Evolutionary conservation across 169 alveolate species (phyloP).

Genomic region (Plasmodium vivax): DNA sequence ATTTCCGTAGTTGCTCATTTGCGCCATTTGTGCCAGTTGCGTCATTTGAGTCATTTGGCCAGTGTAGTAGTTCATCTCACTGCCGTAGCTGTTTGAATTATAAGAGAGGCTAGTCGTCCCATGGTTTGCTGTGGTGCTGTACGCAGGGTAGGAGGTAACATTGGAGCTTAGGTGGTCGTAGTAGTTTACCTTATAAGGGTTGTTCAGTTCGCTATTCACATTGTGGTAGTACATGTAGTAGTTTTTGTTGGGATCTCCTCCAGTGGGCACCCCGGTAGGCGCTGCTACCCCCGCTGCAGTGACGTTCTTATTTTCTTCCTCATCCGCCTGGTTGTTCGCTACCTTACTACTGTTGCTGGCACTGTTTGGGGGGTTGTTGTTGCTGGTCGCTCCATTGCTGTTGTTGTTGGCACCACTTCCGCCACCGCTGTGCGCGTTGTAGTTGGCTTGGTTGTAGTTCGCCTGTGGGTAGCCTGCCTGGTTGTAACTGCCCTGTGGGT

Average conservation of each 20-base stretch:
- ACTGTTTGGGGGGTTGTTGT: not conserved
- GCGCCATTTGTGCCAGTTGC: not conserved
- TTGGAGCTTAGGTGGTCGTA: constrained; percentile 44
- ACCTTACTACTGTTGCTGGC: not conserved
- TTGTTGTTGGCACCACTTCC: not conserved
- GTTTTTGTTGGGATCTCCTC: constrained; percentile 9
- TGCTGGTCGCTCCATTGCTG: not conserved
- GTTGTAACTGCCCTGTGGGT: not conserved
- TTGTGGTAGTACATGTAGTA: constrained; percentile 3
- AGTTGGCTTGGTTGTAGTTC: not conserved
- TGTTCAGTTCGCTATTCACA: constrained; percentile 18
- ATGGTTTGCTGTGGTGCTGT: not conserved
- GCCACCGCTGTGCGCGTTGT: not conserved
- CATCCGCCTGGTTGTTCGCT: not conserved
- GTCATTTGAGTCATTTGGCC: constrained; percentile 12
- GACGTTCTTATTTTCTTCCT: constrained; percentile 18
- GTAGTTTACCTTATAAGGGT: constrained; percentile 48
- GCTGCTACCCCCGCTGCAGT: not conserved
- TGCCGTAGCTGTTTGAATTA: constrained; percentile 21
- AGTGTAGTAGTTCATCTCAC: constrained; percentile 18
- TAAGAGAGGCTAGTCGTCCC: not conserved
- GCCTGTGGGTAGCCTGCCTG: not conserved
- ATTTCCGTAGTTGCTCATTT: not conserved
- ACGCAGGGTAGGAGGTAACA: constrained; percentile 14
- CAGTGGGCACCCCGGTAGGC: not conserved